These are phyloP conservation scores for Penicillium psychrosexuale DNA, from an alignment of 2,329 filamentous ascomycete species.

Conservation along the genomic window DNA sequence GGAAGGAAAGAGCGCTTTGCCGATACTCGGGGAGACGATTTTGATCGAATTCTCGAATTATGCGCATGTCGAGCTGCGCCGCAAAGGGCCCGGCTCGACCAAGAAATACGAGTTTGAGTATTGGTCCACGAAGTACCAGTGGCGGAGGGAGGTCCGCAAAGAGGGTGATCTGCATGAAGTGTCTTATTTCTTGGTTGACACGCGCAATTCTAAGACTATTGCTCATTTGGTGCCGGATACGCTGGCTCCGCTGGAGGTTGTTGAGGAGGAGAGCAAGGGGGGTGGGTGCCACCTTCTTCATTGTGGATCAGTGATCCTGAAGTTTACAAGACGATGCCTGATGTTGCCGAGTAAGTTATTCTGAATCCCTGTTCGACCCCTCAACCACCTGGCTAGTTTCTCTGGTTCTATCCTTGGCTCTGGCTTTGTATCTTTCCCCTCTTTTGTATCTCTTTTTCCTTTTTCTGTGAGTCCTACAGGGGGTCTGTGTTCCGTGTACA, in stretches of 20 bases:
- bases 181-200: slow-evolving; percentile 75
- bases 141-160: slow-evolving; percentile 71
- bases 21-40: slow-evolving; percentile 68
- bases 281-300: slow-evolving; percentile 86
- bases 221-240: slow-evolving; percentile 84
- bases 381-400: neutral
- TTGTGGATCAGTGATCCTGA: slow-evolving; percentile 81
- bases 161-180: slow-evolving; percentile 62
- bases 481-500: slow-evolving; percentile 1
- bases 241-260: slow-evolving; percentile 66
- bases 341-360: slow-evolving; percentile 77
- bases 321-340: slow-evolving; percentile 66
- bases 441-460: neutral
- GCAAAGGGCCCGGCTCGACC: slow-evolving; percentile 61
- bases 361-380: neutral
- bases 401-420: neutral
- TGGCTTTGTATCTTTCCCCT: neutral
- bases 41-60: slow-evolving; percentile 98
- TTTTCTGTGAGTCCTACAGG: neutral
- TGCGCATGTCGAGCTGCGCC: slow-evolving; percentile 78
- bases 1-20: neutral
- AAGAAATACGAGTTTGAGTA: slow-evolving; percentile 91
- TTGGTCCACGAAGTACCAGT: slow-evolving; percentile 82
- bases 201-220: slow-evolving; percentile 61
- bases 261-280: slow-evolving; percentile 74